Evolutionary conservation across 1,284 basidiomycete species (phyloP).

Genomic region (Cryptococcus floricola): DNA sequence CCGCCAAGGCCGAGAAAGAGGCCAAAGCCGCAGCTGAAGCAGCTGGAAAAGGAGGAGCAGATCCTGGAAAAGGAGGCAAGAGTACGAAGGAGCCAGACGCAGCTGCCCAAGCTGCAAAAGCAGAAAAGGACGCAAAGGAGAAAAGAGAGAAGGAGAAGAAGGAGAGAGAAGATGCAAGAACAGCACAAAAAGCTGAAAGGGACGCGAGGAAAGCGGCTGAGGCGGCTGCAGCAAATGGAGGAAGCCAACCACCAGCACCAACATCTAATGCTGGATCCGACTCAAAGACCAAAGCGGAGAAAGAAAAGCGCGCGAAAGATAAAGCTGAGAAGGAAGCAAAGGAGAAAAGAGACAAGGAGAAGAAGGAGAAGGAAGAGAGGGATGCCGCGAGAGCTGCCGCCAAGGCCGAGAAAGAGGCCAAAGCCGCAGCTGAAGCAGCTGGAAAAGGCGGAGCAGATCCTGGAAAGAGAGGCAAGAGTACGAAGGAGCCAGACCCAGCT

Average conservation of each 20-base stretch:
- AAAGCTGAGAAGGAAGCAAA: neutral
- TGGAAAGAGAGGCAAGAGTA: neutral
- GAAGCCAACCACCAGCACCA: neutral
- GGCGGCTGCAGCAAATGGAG: neutral
- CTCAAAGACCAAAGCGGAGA: slow-evolving; percentile 1
- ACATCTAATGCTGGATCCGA: neutral
- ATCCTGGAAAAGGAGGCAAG: too few relatives aligned
- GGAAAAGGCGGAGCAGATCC: neutral
- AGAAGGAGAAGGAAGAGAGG: slow-evolving; percentile 5
- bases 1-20: neutral
- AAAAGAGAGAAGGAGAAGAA: neutral
- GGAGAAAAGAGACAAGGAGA: neutral
- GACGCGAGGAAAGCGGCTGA: neutral
- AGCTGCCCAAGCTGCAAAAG: neutral
- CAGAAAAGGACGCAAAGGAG: neutral
- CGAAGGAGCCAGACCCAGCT: slow-evolving; percentile 2
- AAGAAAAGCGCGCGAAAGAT: neutral
- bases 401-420: slow-evolving; percentile 2
- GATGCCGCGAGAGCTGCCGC: neutral
- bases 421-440: neutral
- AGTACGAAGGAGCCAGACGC: too few relatives aligned
- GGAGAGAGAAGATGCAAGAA: neutral
- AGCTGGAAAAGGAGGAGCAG: too few relatives aligned
- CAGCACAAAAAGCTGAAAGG: slow-evolving; percentile 1
- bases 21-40: neutral